phyloP scores from a whole-genome alignment of 371 early-diverging fungal genomes.

The Circinella umbellata region DNA sequence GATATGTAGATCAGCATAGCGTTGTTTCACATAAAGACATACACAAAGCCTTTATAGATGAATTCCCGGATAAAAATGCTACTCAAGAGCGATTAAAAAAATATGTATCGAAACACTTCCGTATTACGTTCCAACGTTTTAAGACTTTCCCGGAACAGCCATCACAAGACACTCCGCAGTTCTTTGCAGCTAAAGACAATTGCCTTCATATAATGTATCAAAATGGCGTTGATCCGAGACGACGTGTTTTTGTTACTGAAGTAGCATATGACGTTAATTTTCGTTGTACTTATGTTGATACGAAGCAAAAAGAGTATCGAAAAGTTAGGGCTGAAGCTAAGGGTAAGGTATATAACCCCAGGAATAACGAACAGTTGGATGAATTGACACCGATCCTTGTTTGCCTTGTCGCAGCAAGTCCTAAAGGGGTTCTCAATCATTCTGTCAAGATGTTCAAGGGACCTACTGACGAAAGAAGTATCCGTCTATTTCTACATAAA shows the following conservation, averaged over 20 bases:
- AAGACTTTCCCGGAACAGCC: background rate
- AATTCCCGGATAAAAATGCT: background rate
- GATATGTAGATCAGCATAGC: background rate
- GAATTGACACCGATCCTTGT: background rate
- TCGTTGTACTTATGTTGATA: background rate
- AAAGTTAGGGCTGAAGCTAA: background rate
- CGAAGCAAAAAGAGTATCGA: background rate
- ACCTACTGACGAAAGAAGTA: background rate
- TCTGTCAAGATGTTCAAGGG: background rate
- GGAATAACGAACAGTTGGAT: background rate
- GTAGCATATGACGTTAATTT: background rate
- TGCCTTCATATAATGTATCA: background rate
- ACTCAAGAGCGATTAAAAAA: background rate
- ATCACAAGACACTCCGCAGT: background rate
- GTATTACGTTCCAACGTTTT: background rate
- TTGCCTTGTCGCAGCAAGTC: background rate
- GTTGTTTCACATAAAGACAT: background rate
- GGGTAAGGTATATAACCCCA: background rate
- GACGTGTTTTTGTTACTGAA: background rate
- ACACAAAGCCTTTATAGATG: background rate
- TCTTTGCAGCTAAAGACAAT: background rate
- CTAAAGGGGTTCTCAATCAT: background rate
- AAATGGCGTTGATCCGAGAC: background rate
- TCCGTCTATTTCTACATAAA: background rate
- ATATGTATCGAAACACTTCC: background rate